Evolutionary conservation across 768 basidiomycete genomes (phyloP).

Genomic region (Infundibulicybe gibba): DNA sequence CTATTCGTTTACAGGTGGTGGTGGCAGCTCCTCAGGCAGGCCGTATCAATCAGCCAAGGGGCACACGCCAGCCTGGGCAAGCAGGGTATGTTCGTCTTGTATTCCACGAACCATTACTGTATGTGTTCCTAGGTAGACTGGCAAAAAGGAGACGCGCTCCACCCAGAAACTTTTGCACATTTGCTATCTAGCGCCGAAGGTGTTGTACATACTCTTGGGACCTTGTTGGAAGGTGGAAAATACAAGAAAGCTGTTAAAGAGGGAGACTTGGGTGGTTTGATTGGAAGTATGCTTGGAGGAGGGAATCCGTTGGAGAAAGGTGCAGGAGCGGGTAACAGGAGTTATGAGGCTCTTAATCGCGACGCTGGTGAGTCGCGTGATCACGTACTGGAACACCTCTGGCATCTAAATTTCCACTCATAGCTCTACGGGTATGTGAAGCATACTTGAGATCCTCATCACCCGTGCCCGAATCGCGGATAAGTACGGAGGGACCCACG

Average conservation of each 20-base stretch:
- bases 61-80: constrained; percentile 83
- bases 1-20: not conserved
- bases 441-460: constrained; percentile 54
- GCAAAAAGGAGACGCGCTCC: constrained; percentile 80
- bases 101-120: constrained; percentile 5
- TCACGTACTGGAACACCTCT: not conserved
- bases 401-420: constrained; percentile 1
- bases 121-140: constrained; percentile 67
- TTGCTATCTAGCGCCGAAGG: constrained; percentile 66
- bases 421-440: constrained; percentile 76
- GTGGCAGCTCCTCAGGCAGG: constrained; percentile 72
- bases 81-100: constrained; percentile 47
- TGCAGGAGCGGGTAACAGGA: constrained; percentile 29
- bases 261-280: constrained; percentile 50
- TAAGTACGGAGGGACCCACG: constrained; percentile 11
- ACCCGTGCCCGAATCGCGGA: too few species aligned
- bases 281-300: constrained; percentile 39
- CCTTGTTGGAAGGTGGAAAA: constrained; percentile 71
- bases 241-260: constrained; percentile 77
- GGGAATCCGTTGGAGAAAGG: constrained; percentile 60
- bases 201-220: constrained; percentile 93
- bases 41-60: constrained; percentile 89
- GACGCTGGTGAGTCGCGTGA: constrained; percentile 77
- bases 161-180: constrained; percentile 67
- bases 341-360: constrained; percentile 82